Conservation (phyloP, 1,284 basidiomycete species). For the Ceratorhiza oryzae-sativae region DNA sequence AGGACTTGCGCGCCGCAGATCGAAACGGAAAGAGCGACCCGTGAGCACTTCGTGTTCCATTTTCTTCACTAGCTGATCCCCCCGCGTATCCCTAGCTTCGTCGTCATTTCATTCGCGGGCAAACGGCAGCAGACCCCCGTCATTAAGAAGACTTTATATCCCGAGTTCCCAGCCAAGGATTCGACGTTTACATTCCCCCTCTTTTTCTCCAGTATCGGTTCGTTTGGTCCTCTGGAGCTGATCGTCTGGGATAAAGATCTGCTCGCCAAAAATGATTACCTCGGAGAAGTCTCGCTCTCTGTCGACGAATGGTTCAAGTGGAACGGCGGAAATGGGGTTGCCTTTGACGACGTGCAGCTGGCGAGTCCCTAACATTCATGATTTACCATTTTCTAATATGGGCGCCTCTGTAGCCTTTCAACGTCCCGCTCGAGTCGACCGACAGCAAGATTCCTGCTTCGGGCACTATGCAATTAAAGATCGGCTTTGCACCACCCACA, state of each 20-base stretch:
- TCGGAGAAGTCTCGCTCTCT: conserved; percentile 83
- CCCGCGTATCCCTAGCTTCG: conserved; percentile 61
- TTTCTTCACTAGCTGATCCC: background rate
- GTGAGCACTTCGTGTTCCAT: conserved; percentile 56
- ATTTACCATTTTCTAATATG: conserved; percentile 18
- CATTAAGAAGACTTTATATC: conserved; percentile 80
- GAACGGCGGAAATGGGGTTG: conserved; percentile 49
- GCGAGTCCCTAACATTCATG: conserved; percentile 44
- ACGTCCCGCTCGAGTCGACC: conserved; percentile 68
- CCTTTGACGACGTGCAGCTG: conserved; percentile 46
- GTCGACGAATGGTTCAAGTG: conserved; percentile 80
- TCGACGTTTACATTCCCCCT: conserved; percentile 89
- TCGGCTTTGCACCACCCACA: conserved; percentile 71
- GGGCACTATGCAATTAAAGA: conserved; percentile 73
- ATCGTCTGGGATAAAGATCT: conserved; percentile 93
- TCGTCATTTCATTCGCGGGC: conserved; percentile 71
- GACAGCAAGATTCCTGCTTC: conserved; percentile 65
- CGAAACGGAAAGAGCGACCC: conserved; percentile 74
- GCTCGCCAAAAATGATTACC: conserved; percentile 85
- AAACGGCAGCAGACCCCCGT: conserved; percentile 79
- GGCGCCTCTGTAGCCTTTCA: conserved; percentile 56
- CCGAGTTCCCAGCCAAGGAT: conserved; percentile 71
- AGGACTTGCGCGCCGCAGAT: conserved; percentile 66
- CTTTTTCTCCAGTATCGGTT: conserved; percentile 74
- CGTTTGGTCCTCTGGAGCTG: conserved; percentile 79